phyloP scores from a whole-genome alignment of 805 yeast species.

The Metschnikowia anglica region DNA sequence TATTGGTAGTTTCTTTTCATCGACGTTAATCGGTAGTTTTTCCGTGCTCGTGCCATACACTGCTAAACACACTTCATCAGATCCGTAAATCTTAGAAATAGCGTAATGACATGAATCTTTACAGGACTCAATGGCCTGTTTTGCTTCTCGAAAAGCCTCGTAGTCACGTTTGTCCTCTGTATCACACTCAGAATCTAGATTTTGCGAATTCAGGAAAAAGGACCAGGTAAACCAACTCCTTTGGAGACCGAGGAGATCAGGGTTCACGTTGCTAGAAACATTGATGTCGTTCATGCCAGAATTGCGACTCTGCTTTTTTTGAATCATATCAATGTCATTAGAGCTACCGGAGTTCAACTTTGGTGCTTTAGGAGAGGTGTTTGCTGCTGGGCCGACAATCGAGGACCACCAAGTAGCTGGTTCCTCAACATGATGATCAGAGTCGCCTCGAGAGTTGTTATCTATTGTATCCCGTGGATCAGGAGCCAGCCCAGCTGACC shows the following conservation, averaged over 20 bases:
- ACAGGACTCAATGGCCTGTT: constrained; percentile 32
- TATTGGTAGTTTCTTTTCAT: constrained; percentile 32
- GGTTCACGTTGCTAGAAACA: background rate
- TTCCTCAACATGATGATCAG: background rate
- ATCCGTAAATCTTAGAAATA: constrained; percentile 19
- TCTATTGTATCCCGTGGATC: background rate
- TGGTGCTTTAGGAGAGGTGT: background rate
- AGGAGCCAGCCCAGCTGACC: constrained; percentile 8
- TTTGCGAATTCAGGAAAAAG: background rate
- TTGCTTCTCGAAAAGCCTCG: constrained; percentile 29
- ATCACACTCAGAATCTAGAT: constrained; percentile 5
- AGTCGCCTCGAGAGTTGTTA: background rate
- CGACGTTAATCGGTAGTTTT: constrained; percentile 33
- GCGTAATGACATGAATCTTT: constrained; percentile 38
- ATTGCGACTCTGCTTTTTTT: background rate
- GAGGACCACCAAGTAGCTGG: constrained; percentile 8
- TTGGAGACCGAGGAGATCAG: background rate
- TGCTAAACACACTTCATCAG: constrained; percentile 26
- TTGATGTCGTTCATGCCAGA: background rate
- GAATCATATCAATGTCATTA: background rate
- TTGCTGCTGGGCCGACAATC: constrained; percentile 1
- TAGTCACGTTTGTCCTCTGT: constrained; percentile 6
- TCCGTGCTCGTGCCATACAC: constrained; percentile 37
- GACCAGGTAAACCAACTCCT: constrained; percentile 9
- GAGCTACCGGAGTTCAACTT: background rate